Conservation (phyloP, 306 rosid species). For the Sicyos baderoa region DNA sequence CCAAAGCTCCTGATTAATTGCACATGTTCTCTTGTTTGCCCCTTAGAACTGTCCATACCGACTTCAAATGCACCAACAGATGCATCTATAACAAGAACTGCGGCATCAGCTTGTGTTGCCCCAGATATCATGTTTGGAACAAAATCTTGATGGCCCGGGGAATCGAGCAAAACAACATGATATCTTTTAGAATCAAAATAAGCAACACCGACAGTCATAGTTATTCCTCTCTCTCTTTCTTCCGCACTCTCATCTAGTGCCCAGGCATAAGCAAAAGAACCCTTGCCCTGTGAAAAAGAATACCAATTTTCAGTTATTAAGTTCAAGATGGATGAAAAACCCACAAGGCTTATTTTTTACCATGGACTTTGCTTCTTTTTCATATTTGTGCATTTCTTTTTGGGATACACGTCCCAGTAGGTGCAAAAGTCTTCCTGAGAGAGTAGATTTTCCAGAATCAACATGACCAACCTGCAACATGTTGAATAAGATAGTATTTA, state of each 20-base stretch:
- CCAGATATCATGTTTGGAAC: conserved; percentile 98
- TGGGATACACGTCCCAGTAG: conserved; percentile 72
- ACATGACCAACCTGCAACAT: conserved; percentile 91
- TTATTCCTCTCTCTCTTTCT: conserved; percentile 97
- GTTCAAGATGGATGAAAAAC: conserved; percentile 21
- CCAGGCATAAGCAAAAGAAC: conserved; percentile 96
- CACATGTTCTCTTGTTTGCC: conserved; percentile 91
- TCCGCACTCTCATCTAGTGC: conserved; percentile 96
- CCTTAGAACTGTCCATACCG: conserved; percentile 76
- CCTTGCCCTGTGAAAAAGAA: conserved; percentile 65
- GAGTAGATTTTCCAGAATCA: conserved; percentile 98
- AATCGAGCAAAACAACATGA: conserved; percentile 92
- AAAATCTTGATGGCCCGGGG: conserved; percentile 98
- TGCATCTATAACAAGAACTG: conserved; percentile 84
- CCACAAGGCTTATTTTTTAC: conserved; percentile 28
- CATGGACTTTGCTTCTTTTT: conserved; percentile 83
- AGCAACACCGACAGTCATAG: conserved; percentile 98
- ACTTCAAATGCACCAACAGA: conserved; percentile 86
- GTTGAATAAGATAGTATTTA: conserved; percentile 16
- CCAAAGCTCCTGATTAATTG: conserved; percentile 96
- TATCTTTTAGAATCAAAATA: conserved; percentile 83
- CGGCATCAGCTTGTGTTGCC: conserved; percentile 97
- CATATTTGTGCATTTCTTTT: conserved; percentile 94
- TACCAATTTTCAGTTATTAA: conserved; percentile 7
- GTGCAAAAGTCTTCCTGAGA: conserved; percentile 84